Percentiles rank a stretch among this genome's conserved stretches.
Evolutionary conservation across 1,284 basidiomycete genomes (phyloP).

Genomic region (Dichomitus squalens): DNA sequence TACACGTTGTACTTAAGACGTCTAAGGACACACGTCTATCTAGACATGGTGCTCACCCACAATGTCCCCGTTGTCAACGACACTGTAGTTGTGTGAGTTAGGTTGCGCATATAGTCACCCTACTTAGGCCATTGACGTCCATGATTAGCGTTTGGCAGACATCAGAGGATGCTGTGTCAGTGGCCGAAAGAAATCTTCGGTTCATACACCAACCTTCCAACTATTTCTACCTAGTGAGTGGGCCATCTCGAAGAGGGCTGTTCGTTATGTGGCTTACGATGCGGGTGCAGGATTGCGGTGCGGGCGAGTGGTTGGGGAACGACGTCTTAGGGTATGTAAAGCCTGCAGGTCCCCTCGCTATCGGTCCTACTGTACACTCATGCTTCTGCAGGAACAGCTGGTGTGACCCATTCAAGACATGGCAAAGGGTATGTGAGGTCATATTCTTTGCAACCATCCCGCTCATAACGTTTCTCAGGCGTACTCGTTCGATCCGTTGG

Average conservation of each 20-base stretch:
- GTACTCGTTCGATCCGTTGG: conserved; percentile 73
- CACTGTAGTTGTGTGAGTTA: conserved; percentile 66
- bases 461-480: conserved; percentile 28
- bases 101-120: neutral
- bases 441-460: neutral
- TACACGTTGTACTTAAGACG: no score
- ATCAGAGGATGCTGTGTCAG: conserved; percentile 22
- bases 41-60: conserved; percentile 72
- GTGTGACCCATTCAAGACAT: conserved; percentile 79
- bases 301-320: conserved; percentile 73
- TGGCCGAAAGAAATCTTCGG: conserved; percentile 21
- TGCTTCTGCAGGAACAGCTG: conserved; percentile 41
- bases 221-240: conserved; percentile 32
- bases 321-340: conserved; percentile 28
- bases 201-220: conserved; percentile 31
- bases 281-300: conserved; percentile 71
- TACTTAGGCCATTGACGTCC: no score
- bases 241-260: no score
- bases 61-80: conserved; percentile 62
- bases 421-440: conserved; percentile 49
- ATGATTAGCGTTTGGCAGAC: conserved; percentile 31
- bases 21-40: no score
- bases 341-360: neutral
- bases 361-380: neutral
- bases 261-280: conserved; percentile 11